Percentiles rank a stretch among this genome's conserved stretches.
Conservation (phyloP, 2,329 filamentous ascomycete species). For the Triangularia verruculosa region DNA sequence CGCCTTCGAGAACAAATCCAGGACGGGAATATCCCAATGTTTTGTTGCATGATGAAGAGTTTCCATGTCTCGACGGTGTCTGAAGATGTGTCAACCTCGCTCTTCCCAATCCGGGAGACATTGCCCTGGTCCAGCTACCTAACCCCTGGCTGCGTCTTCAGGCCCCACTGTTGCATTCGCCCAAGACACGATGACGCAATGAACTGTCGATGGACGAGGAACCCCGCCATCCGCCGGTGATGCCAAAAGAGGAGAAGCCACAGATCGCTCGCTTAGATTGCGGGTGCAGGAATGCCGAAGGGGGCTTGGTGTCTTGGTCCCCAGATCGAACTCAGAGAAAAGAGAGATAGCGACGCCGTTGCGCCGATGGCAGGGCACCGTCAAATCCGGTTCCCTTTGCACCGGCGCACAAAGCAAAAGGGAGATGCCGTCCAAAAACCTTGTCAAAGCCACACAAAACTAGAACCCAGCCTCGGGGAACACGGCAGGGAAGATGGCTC, state of each 20-base stretch:
- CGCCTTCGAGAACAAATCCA: neutral
- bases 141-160: neutral
- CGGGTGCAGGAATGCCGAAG: neutral
- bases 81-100: neutral
- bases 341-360: neutral
- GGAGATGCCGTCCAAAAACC: no score
- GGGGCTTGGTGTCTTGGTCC: neutral
- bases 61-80: neutral
- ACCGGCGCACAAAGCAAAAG: neutral
- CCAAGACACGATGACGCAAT: slow-evolving; percentile 13
- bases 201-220: neutral
- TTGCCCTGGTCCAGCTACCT: neutral
- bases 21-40: neutral
- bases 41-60: no score
- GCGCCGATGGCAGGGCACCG: neutral
- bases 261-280: neutral
- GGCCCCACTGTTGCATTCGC: slow-evolving; percentile 8
- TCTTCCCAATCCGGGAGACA: neutral
- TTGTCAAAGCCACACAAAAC: no score
- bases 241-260: neutral
- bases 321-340: no score
- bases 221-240: slow-evolving; percentile 3
- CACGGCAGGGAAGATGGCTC: neutral
- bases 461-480: no score
- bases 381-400: neutral